phyloP scores from a whole-genome alignment of 108 stramenopile genomes.

The Skeletonema potamos region DNA sequence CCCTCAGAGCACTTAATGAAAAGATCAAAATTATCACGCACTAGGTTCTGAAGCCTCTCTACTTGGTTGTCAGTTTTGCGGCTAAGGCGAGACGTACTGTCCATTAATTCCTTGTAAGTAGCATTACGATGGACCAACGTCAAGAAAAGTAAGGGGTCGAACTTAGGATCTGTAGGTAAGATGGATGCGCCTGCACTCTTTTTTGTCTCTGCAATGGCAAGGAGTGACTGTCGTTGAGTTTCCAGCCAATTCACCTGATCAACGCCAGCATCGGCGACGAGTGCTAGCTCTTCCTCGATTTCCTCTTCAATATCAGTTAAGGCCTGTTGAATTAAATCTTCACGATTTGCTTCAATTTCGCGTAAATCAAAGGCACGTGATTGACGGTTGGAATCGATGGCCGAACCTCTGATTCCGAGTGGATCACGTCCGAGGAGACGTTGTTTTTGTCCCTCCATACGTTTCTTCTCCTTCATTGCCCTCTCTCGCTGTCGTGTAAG shows the following conservation, averaged over 20 bases:
- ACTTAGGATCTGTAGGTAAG: conserved; percentile 73
- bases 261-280: conserved; percentile 44
- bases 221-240: conserved; percentile 73
- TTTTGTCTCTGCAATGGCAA: conserved; percentile 56
- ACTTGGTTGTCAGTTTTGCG: conserved; percentile 87
- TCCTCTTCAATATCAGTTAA: conserved; percentile 58
- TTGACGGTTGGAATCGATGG: conserved; percentile 4
- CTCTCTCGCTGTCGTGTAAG: conserved; percentile 38
- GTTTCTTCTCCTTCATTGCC: conserved; percentile 60
- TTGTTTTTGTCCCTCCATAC: conserved; percentile 70
- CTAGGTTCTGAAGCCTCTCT: conserved; percentile 78
- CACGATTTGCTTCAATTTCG: conserved; percentile 53
- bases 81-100: conserved; percentile 71
- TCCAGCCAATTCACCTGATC: conserved; percentile 56
- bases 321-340: conserved; percentile 58
- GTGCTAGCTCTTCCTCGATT: conserved; percentile 53
- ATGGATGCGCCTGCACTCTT: conserved; percentile 44
- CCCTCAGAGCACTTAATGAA: conserved; percentile 90
- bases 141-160: conserved; percentile 88
- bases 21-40: conserved; percentile 86
- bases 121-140: conserved; percentile 81
- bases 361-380: conserved; percentile 62
- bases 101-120: conserved; percentile 67
- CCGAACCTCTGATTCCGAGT: conserved; percentile 47
- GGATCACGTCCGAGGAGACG: conserved; percentile 73